These are phyloP conservation scores for Dactylellina haptotyla DNA, from an alignment of 2,329 filamentous ascomycete species.

Conservation along the genomic window DNA sequence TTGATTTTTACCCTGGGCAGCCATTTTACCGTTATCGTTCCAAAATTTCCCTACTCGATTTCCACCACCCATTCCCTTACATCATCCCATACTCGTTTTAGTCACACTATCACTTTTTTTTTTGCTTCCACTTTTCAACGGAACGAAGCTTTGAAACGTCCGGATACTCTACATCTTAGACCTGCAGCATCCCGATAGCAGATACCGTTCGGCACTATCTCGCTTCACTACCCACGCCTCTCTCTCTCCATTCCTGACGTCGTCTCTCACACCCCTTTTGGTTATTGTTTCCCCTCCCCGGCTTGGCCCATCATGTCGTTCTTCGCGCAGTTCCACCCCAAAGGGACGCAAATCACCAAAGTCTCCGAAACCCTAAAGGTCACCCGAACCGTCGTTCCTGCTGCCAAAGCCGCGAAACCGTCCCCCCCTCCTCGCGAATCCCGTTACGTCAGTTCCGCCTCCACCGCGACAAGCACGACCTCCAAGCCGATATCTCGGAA, in stretches of 20 bases:
- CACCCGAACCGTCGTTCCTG: slow-evolving; percentile 38
- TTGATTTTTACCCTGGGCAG: not conserved
- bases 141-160: slow-evolving; percentile 10
- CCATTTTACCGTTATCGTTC: slow-evolving; percentile 30
- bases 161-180: not conserved
- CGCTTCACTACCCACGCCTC: not conserved
- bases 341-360: slow-evolving; percentile 51
- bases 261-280: slow-evolving; percentile 16
- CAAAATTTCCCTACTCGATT: slow-evolving; percentile 1
- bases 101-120: slow-evolving; percentile 42
- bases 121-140: not conserved
- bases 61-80: slow-evolving; percentile 39
- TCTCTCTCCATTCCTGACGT: slow-evolving; percentile 13
- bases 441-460: slow-evolving; percentile 29
- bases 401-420: slow-evolving; percentile 42
- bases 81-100: slow-evolving; percentile 50
- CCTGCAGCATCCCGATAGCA: slow-evolving; percentile 43
- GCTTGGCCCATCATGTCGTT: slow-evolving; percentile 43
- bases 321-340: slow-evolving; percentile 52
- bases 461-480: not conserved
- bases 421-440: slow-evolving; percentile 50
- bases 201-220: slow-evolving; percentile 30
- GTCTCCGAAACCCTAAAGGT: slow-evolving; percentile 52
- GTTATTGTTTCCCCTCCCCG: not conserved
- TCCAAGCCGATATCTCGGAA: slow-evolving; percentile 29